A percentile compares a stretch with the other conserved stretches of the same genome.
Conservation (phyloP, 345 rosid species). For the Stellera chamaejasme region DNA sequence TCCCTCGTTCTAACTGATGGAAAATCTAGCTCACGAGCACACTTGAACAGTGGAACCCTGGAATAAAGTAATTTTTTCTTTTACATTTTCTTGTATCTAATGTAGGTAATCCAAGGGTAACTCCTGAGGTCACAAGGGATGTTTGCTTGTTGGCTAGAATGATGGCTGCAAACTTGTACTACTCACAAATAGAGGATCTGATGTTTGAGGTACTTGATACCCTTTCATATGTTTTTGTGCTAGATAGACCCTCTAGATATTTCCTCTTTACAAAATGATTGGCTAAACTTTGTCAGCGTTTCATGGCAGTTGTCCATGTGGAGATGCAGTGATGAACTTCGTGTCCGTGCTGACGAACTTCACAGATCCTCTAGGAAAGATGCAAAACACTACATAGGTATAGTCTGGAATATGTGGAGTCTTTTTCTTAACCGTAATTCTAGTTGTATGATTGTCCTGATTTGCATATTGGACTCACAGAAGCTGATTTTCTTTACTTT, state of each 20-base stretch:
- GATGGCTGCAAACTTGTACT: conserved; percentile 98
- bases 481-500: background rate
- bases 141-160: conserved; percentile 95
- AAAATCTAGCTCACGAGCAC: background rate
- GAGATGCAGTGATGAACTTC: conserved; percentile 98
- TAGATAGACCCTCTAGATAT: background rate
- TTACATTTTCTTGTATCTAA: conserved; percentile 6
- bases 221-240: background rate
- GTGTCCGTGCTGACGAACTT: conserved; percentile 61
- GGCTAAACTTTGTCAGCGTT: conserved; percentile 2
- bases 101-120: conserved; percentile 95
- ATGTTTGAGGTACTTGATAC: conserved; percentile 79
- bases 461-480: too few species aligned
- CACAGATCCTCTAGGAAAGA: conserved; percentile 75
- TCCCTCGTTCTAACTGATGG: background rate
- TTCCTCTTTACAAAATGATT: background rate
- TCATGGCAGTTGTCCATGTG: conserved; percentile 92
- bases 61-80: background rate
- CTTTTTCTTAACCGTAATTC: background rate
- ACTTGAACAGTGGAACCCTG: too few species aligned
- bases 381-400: conserved; percentile 98
- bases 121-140: conserved; percentile 99
- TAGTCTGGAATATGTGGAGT: conserved; percentile 2
- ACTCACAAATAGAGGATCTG: conserved; percentile 83
- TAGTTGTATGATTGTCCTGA: background rate